Base-by-base conservation (phyloP, 1,284 basidiomycete genomes). In the Kalmanozyma brasiliensis region DNA sequence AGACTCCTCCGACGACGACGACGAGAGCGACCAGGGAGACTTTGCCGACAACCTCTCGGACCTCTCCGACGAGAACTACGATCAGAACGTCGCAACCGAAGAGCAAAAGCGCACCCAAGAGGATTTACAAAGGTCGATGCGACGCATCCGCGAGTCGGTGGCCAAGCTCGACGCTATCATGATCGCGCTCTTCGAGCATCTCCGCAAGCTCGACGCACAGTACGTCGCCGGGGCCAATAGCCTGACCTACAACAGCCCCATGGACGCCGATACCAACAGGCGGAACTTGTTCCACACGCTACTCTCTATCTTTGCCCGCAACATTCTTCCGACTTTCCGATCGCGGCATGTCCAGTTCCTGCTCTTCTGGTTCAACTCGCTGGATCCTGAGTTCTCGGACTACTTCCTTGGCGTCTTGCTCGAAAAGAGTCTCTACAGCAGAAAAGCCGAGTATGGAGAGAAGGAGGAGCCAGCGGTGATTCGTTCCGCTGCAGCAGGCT, bases 321-420 rank as follows among this genome's bases (percentile, higher is more conserved):
- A 90, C 41, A 93, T 99, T 78, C 87, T 99, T 41, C 91, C 90
- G 32, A 98, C 96, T 0, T 95, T 95, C 85, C 93, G 94, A 81
- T 97, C 93, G 0, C 91, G 95, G 37, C 95, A 98, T 82, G 94
- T 94, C 1, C 96, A 98, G 76, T 99, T 99, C 84, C 86, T 98
- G 60, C 80, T 98, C 41, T 99, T 98, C 86, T 95, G 93, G 89
- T 93, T 90, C 79, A 88, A 93, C 20, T 96, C 94, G 1, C 88
- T 96, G 52, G 90, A 94, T 69, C 85, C 90, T 8, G 89, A 92
- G 59, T 97, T 94, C 77, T 88, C 91, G 37, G 95, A 98, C 82
- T 87, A 92, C 56, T 97, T 98, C 80, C 90, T 94, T 57, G 94
- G 94, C 37, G 88, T 94, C 77, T 89, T 99, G 23, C 90, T 98